Evolutionary conservation across 352 stramenopile species (phyloP).

Genomic region (Phytophthora constricta): DNA sequence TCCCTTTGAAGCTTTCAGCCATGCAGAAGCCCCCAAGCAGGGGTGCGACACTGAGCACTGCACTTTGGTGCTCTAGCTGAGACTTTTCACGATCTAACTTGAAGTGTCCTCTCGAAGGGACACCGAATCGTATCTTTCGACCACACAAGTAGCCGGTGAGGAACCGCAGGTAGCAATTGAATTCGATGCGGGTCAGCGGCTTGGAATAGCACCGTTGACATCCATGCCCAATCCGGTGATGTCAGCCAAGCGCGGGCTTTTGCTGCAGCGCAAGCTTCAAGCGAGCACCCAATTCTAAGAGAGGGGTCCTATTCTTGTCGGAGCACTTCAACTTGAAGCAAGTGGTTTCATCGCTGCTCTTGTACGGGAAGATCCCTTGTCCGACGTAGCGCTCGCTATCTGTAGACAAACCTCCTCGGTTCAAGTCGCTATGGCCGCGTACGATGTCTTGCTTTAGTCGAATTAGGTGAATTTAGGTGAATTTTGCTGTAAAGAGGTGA

Average conservation of each 20-base stretch:
- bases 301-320: neutral
- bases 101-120: neutral
- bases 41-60: no score
- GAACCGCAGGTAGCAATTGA: neutral
- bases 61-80: no score
- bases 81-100: neutral
- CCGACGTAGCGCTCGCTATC: slow-evolving; percentile 1
- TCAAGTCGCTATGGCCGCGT: slow-evolving; percentile 31
- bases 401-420: no score
- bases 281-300: neutral
- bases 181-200: neutral
- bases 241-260: no score
- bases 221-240: no score
- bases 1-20: no score
- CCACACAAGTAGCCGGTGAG: neutral
- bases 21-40: no score
- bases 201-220: neutral
- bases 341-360: slow-evolving; percentile 14
- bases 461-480: slow-evolving; percentile 7
- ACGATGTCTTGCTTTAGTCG: slow-evolving; percentile 9
- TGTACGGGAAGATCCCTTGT: neutral
- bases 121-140: neutral
- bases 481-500: neutral
- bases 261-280: neutral
- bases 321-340: slow-evolving; percentile 9